These are phyloP conservation scores for Coelastrella sp. DNA, from an alignment of 139 green algal species.

Conservation along the genomic window DNA sequence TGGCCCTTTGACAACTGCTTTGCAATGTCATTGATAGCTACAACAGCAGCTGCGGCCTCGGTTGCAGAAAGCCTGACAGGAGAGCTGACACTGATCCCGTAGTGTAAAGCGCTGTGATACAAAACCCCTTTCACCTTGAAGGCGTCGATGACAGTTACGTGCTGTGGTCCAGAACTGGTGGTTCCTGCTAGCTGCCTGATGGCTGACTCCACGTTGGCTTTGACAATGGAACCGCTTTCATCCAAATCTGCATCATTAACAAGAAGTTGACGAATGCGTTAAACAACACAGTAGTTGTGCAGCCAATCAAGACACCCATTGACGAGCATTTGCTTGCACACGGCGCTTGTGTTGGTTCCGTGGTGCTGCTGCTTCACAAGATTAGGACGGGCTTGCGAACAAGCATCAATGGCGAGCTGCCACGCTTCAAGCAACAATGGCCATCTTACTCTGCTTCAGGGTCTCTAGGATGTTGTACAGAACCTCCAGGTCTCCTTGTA, in stretches of 20 bases:
- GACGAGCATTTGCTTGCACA: no score
- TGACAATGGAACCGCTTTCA: not conserved
- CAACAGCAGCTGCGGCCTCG: no score
- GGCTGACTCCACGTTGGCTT: conserved; percentile 23
- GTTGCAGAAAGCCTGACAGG: not conserved
- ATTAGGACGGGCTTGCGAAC: no score
- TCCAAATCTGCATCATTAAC: not conserved
- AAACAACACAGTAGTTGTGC: not conserved
- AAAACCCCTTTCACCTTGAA: conserved; percentile 1
- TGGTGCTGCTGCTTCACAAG: no score
- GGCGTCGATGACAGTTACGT: conserved; percentile 22
- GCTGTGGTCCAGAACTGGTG: not conserved
- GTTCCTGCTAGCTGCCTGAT: conserved; percentile 5
- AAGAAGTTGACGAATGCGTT: no score
- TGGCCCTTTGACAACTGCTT: no score
- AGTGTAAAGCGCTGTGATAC: not conserved
- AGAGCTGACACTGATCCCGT: not conserved
- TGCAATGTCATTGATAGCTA: no score
- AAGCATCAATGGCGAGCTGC: not conserved
- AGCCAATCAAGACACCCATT: not conserved
- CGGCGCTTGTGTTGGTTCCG: no score
- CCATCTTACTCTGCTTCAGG: conserved; percentile 48
- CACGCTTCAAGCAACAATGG: not conserved
- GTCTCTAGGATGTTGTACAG: conserved; percentile 58
- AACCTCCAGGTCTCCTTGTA: conserved; percentile 51